Evolutionary conservation across 768 basidiomycete genomes (phyloP).

Genomic region (Tricholoma terreum): DNA sequence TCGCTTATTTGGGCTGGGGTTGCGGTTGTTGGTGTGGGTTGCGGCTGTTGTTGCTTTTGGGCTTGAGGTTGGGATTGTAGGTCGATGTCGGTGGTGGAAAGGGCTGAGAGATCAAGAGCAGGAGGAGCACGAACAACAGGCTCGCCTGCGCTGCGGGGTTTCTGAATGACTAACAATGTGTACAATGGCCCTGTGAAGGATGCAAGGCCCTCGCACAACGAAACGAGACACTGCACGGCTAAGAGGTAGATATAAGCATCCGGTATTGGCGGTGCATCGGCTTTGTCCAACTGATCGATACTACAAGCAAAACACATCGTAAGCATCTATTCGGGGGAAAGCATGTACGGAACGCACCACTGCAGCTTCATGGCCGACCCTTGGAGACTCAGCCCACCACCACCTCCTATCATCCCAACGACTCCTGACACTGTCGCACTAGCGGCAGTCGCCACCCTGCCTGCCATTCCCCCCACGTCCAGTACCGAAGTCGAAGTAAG

Average conservation of each 20-base stretch:
- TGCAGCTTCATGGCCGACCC: conserved; percentile 84
- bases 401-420: conserved; percentile 78
- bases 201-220: conserved; percentile 84
- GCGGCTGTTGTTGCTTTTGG: neutral
- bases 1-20: conserved; percentile 26
- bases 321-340: conserved; percentile 4
- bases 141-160: conserved; percentile 59
- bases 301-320: conserved; percentile 35
- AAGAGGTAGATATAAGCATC: conserved; percentile 94
- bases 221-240: conserved; percentile 82
- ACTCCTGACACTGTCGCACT: conserved; percentile 83
- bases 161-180: conserved; percentile 63
- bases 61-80: conserved; percentile 35
- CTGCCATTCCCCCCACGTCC: conserved; percentile 68
- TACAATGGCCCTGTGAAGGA: conserved; percentile 75
- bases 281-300: conserved; percentile 98
- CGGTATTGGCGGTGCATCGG: conserved; percentile 89
- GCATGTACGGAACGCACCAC: conserved; percentile 53
- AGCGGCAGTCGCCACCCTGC: conserved; percentile 80
- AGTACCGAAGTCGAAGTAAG: conserved; percentile 50
- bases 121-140: conserved; percentile 68
- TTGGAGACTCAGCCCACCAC: conserved; percentile 68
- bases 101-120: conserved; percentile 58
- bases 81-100: conserved; percentile 45
- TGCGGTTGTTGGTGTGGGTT: neutral